Conservation (phyloP, 2,329 filamentous ascomycete species). For the Aspergillus sclerotialis region DNA sequence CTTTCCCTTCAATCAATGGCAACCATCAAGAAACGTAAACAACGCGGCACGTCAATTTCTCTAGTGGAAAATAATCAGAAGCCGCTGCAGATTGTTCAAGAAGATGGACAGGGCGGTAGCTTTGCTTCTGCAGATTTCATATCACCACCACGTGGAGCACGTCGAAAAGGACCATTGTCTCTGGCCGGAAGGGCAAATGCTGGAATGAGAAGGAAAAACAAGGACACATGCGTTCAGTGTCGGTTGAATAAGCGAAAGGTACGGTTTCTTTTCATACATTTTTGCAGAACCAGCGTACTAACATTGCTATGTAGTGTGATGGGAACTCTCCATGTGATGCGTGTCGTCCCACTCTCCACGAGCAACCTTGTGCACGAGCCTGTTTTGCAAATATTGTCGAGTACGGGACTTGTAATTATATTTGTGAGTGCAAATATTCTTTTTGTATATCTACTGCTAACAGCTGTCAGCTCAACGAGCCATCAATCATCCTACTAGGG, state of each 20-base stretch:
- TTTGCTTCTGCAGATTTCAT: slow-evolving; percentile 36
- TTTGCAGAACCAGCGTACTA: slow-evolving; percentile 4
- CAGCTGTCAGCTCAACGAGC: slow-evolving; percentile 33
- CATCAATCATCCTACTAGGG: slow-evolving; percentile 34
- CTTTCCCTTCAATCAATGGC: slow-evolving; percentile 31
- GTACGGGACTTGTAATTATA: slow-evolving; percentile 40
- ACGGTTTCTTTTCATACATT: slow-evolving; percentile 4
- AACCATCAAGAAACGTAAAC: slow-evolving; percentile 32
- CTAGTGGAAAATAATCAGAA: slow-evolving; percentile 23
- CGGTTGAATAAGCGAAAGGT: slow-evolving; percentile 40
- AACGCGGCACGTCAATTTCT: slow-evolving; percentile 18
- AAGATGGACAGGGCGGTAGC: slow-evolving; percentile 36
- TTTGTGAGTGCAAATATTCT: slow-evolving; percentile 22
- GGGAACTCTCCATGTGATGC: slow-evolving; percentile 36
- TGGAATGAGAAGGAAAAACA: slow-evolving; percentile 36
- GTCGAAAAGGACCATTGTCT: slow-evolving; percentile 35
- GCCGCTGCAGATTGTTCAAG: slow-evolving; percentile 37
- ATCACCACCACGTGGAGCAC: slow-evolving; percentile 35
- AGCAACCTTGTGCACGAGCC: slow-evolving; percentile 38
- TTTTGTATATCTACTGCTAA: slow-evolving; percentile 11
- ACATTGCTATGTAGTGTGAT: slow-evolving; percentile 27
- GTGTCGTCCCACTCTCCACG: slow-evolving; percentile 34
- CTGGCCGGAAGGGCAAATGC: slow-evolving; percentile 35
- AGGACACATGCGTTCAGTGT: slow-evolving; percentile 39
- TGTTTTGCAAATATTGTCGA: slow-evolving; percentile 40